Evolutionary conservation across 352 stramenopile genomes (phyloP).

Genomic region (Globisporangium rhizosaccharum): DNA sequence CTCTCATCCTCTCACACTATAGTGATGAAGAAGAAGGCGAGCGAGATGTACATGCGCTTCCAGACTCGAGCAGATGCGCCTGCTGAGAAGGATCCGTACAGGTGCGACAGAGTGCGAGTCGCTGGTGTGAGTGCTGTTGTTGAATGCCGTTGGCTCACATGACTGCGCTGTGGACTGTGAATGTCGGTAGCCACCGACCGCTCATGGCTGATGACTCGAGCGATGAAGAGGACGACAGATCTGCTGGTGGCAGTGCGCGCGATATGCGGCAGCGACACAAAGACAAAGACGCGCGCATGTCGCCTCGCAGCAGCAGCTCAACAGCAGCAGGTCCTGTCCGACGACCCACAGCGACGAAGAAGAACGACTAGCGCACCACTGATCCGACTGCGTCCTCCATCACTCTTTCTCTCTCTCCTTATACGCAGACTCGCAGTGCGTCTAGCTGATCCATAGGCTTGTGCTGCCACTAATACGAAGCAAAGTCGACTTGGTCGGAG

Average conservation of each 20-base stretch:
- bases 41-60: conserved; percentile 82
- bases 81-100: conserved; percentile 53
- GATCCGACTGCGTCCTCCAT: background rate
- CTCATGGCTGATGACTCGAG: conserved; percentile 68
- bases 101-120: conserved; percentile 17
- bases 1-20: background rate
- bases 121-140: background rate
- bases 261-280: conserved; percentile 40
- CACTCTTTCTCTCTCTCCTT: too few relatives aligned
- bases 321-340: conserved; percentile 17
- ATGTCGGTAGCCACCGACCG: conserved; percentile 45
- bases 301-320: conserved; percentile 11
- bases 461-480: conserved; percentile 26
- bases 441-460: too few relatives aligned
- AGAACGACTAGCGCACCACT: conserved; percentile 34
- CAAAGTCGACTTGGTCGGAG: conserved; percentile 76
- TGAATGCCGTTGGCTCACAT: background rate
- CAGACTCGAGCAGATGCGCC: conserved; percentile 57
- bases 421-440: too few relatives aligned
- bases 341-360: conserved; percentile 35
- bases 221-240: conserved; percentile 58
- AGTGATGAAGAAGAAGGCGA: conserved; percentile 79
- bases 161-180: conserved; percentile 3
- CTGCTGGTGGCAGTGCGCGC: background rate
- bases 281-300: conserved; percentile 17